Evolutionary conservation across 345 rosid species (phyloP).

Genomic region (rapeseed (Brassica napus)): Da-Ae NC_063440.1:9805001-9805500

Average conservation of each 20-base stretch:
- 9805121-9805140: neutral
- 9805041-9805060: neutral
- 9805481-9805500: slow-evolving; percentile 98
- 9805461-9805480: slow-evolving; percentile 95
- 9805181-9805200: neutral
- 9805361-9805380: no score
- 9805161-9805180: slow-evolving; percentile 15
- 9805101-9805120: neutral
- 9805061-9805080: neutral
- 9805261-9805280: neutral
- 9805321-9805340: slow-evolving; percentile 9
- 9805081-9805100: neutral
- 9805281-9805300: neutral
- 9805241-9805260: slow-evolving; percentile 6
- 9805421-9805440: slow-evolving; percentile 48
- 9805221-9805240: slow-evolving; percentile 2
- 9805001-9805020: neutral
- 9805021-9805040: neutral
- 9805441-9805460: slow-evolving; percentile 97
- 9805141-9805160: neutral
- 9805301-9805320: neutral
- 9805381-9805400: neutral
- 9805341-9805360: neutral
- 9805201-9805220: no score
- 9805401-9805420: slow-evolving; percentile 12